phyloP scores from a whole-genome alignment of 2,329 filamentous ascomycete genomes.

The Arthrobotrys musiformis region DNA sequence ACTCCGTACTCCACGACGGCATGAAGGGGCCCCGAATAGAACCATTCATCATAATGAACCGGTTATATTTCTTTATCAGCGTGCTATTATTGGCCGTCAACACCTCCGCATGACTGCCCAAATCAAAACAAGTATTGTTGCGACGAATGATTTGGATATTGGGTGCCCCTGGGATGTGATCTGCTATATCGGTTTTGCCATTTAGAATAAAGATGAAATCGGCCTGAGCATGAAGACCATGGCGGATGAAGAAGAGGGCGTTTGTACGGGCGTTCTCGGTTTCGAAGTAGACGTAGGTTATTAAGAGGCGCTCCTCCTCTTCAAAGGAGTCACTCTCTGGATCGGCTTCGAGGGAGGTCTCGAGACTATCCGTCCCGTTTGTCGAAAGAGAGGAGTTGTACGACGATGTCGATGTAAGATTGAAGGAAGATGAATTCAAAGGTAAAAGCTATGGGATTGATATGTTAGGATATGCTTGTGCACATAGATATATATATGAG shows the following conservation, averaged over 20 bases:
- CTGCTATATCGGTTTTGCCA: constrained; percentile 58
- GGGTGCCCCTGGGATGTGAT: constrained; percentile 59
- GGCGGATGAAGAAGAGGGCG: constrained; percentile 61
- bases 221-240: constrained; percentile 62
- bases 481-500: too few relatives aligned
- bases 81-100: constrained; percentile 58
- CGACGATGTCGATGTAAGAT: too few relatives aligned
- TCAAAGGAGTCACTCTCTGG: too few relatives aligned
- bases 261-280: constrained; percentile 60
- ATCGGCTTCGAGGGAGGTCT: too few relatives aligned
- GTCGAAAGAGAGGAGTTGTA: too few relatives aligned
- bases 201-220: constrained; percentile 64
- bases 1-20: constrained; percentile 61
- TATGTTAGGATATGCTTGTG: too few relatives aligned
- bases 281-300: constrained; percentile 62
- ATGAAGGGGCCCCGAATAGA: constrained; percentile 62
- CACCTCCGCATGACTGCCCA: constrained; percentile 62
- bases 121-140: constrained; percentile 61
- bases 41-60: constrained; percentile 62
- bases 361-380: too few relatives aligned
- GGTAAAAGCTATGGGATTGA: too few relatives aligned
- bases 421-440: too few relatives aligned
- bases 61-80: constrained; percentile 62
- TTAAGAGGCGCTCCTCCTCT: constrained; percentile 48
- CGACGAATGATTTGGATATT: constrained; percentile 61